Conservation (phyloP, 1,284 basidiomycete species). For the Ganoderma sinense region DNA sequence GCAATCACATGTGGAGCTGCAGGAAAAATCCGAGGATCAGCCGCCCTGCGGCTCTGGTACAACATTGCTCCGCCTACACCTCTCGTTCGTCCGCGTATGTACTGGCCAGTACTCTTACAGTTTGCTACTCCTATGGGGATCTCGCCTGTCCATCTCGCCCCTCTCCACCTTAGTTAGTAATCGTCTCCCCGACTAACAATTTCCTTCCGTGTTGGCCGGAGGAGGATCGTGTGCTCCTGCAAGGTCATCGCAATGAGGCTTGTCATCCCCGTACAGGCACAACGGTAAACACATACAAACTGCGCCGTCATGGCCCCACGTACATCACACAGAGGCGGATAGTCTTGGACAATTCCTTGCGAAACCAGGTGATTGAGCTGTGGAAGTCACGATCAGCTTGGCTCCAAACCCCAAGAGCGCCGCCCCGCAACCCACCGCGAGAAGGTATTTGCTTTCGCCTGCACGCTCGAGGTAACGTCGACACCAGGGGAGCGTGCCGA, state of each 20-base stretch:
- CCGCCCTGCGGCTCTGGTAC: conserved; percentile 15
- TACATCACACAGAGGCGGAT: conserved; percentile 90
- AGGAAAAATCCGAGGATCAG: conserved; percentile 20
- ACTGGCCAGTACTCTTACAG: not conserved
- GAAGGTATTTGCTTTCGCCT: conserved; percentile 95
- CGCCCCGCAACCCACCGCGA: conserved; percentile 71
- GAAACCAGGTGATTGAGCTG: conserved; percentile 92
- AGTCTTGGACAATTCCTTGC: conserved; percentile 90
- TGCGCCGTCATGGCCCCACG: conserved; percentile 92
- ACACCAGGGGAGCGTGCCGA: conserved; percentile 97
- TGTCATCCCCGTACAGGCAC: conserved; percentile 2
- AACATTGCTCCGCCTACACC: conserved; percentile 17
- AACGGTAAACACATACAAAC: conserved; percentile 65
- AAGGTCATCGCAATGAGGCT: not conserved
- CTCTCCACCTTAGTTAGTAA: conserved; percentile 52
- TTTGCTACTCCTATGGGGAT: not conserved
- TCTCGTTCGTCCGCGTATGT: not conserved
- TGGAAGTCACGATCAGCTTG: conserved; percentile 13
- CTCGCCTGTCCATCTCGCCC: not conserved
- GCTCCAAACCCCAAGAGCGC: not conserved
- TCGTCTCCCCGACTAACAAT: conserved; percentile 95
- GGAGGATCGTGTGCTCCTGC: conserved; percentile 92
- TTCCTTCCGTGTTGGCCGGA: conserved; percentile 89
- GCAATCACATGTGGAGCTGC: conserved; percentile 28
- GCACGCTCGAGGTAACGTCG: conserved; percentile 91